These are phyloP conservation scores for Xerocomus brunneocitrinus DNA, from an alignment of 768 basidiomycete genomes.

Conservation along the genomic window DNA sequence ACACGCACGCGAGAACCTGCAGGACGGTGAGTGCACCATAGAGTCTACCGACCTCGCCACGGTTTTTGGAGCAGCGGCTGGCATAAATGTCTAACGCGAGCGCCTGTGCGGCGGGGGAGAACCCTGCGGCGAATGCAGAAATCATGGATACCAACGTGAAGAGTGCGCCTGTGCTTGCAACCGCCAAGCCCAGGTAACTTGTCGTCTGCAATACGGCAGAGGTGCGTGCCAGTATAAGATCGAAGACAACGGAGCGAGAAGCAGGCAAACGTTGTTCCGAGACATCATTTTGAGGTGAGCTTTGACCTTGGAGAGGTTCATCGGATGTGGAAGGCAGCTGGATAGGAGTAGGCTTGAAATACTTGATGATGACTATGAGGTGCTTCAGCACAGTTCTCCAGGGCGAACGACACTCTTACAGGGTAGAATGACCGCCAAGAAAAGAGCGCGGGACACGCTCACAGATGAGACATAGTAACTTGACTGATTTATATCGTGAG, in stretches of 20 bases:
- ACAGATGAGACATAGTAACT: constrained; percentile 67
- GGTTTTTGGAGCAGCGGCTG: constrained; percentile 39
- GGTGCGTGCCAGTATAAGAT: constrained; percentile 60
- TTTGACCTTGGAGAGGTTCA: constrained; percentile 15
- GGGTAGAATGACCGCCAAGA: constrained; percentile 56
- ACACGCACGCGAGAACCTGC: constrained; percentile 56
- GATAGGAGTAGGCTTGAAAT: constrained; percentile 41
- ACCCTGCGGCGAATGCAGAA: constrained; percentile 57
- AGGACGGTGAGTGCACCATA: constrained; percentile 80
- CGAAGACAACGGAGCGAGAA: constrained; percentile 49
- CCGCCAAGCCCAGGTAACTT: constrained; percentile 46
- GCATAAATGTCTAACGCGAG: constrained; percentile 66
- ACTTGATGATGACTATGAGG: constrained; percentile 49
- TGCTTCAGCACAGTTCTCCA: neutral
- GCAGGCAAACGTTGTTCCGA: neutral
- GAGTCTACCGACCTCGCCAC: constrained; percentile 61
- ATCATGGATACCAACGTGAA: constrained; percentile 52
- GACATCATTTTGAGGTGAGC: constrained; percentile 3
- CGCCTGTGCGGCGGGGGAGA: constrained; percentile 63
- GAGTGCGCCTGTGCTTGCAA: constrained; percentile 40
- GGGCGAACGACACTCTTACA: constrained; percentile 37
- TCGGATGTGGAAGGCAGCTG: constrained; percentile 10
- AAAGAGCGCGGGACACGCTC: constrained; percentile 49
- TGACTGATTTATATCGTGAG: constrained; percentile 37
- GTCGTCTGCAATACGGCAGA: constrained; percentile 57